Base-by-base conservation (phyloP, 2,329 filamentous ascomycete species). In the Dactylellina drechsleri region DNA sequence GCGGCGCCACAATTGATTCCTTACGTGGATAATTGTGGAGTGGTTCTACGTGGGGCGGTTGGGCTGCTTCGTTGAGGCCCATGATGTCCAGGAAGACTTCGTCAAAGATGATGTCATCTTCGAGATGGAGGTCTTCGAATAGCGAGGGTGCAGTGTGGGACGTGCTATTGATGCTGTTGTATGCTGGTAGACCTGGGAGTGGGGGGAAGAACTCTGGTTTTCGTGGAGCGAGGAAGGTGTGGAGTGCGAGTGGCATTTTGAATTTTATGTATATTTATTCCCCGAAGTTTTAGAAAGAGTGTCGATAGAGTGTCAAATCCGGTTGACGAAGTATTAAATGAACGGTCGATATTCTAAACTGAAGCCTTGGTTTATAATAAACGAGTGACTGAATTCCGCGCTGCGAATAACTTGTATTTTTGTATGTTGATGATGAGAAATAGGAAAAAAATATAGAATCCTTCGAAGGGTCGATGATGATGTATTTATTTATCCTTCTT, bases 61-160 rank as follows among this genome's bases (percentile, higher is more conserved):
- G 15, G 12, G 45, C 41, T n/a, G 68, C 12, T 31, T 75, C 71
- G 40, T 62, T 75, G 20, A 75, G 47, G 16, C 71, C 71, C 71
- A 75, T 75, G 53, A 75, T 75, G 40, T 75, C 71, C n/a, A 75
- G 64, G 53, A 75, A 75, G 45, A 75, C 71, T 49, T 75, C 71
- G 45, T 75, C 71, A 47, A 75, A 68, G 31, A 75, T 57, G 36
- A 75, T 75, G 28, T 75, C 71, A 20, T 75, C 71, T 54, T 75
- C 71, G 8, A 74, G 52, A 20, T 59, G 58, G 1, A 75, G 64
- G 47, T 75, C 71, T 20, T 75, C 71, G 40, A 75, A 68, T 12
- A 75, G 31, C 12, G 59, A 54, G 20, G 64, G 64, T 4, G 61
- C 58, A 16, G 54, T 40, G 18, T 28, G 41, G 4, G 62, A 41